phyloP scores from a whole-genome alignment of 2,329 filamentous ascomycete genomes.

The Alternaria longipes region DNA sequence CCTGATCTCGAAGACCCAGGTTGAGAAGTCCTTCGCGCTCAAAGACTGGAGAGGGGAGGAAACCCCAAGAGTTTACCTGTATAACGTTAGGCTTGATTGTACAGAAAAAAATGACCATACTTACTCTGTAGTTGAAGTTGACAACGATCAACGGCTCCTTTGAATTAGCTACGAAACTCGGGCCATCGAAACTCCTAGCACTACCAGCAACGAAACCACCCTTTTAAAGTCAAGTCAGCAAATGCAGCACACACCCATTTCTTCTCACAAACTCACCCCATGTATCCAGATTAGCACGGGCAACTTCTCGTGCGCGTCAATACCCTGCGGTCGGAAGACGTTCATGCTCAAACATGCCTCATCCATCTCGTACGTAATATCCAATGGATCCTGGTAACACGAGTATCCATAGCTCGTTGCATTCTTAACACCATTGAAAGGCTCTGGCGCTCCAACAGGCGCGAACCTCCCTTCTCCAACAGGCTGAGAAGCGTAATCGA shows the following conservation, averaged over 20 bases:
- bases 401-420: conserved; percentile 52
- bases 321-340: conserved; percentile 34
- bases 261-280: conserved; percentile 25
- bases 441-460: conserved; percentile 47
- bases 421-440: conserved; percentile 51
- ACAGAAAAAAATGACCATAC: background rate
- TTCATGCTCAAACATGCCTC: conserved; percentile 43
- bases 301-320: conserved; percentile 26
- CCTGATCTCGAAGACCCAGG: conserved; percentile 38
- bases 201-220: conserved; percentile 33
- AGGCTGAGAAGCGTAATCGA: conserved; percentile 55
- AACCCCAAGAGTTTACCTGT: conserved; percentile 33
- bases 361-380: conserved; percentile 23
- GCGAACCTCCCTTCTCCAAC: conserved; percentile 52
- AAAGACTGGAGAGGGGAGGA: conserved; percentile 35
- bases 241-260: background rate
- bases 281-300: conserved; percentile 45
- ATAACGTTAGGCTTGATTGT: background rate
- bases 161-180: conserved; percentile 33
- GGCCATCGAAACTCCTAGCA: conserved; percentile 40
- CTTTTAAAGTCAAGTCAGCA: conserved; percentile 8
- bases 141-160: conserved; percentile 37
- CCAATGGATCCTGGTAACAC: conserved; percentile 56
- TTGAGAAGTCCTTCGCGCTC: conserved; percentile 39
- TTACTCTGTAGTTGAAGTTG: conserved; percentile 41